Evolutionary conservation across 2,329 filamentous ascomycete genomes (phyloP).

Genomic region (Monosporascus sp.): DNA sequence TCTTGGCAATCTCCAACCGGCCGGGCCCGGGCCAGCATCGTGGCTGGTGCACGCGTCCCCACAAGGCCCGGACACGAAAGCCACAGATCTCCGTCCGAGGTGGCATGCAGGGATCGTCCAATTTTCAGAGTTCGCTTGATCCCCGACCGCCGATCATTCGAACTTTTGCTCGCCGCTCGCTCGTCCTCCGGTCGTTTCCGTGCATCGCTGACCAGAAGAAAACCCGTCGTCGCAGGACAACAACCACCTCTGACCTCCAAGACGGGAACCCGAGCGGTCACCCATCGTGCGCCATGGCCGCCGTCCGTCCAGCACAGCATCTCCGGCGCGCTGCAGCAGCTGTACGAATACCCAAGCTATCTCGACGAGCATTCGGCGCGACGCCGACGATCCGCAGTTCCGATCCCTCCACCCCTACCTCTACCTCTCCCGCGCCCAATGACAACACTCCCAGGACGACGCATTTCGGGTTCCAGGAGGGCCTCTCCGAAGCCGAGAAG

Average conservation of each 20-base stretch:
- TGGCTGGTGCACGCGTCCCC: not conserved
- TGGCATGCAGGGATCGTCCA: not conserved
- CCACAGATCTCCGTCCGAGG: not conserved
- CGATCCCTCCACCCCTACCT: conserved; percentile 10
- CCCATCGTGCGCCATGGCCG: conserved; percentile 1
- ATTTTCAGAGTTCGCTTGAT: not conserved
- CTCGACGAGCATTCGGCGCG: conserved; percentile 14
- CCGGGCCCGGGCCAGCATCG: not conserved
- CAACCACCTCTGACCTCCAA: not conserved
- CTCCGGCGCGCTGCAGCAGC: not conserved
- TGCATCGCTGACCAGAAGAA: not conserved
- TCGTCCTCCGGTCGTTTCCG: too few relatives aligned
- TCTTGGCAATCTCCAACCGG: not conserved
- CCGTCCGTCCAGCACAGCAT: not conserved
- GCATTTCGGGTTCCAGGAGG: conserved; percentile 82
- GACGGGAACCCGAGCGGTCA: not conserved
- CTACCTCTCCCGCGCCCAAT: conserved; percentile 1
- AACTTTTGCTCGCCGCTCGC: not conserved
- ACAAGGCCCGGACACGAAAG: not conserved
- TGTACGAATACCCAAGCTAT: not conserved
- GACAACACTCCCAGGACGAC: conserved; percentile 47
- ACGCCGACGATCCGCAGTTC: conserved; percentile 14
- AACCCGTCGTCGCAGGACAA: not conserved
- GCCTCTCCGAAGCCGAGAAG: conserved; percentile 76
- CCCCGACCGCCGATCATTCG: not conserved